Evolutionary conservation across 495 filamentous ascomycete genomes (phyloP).

Genomic region (Tuber magnatum): DNA sequence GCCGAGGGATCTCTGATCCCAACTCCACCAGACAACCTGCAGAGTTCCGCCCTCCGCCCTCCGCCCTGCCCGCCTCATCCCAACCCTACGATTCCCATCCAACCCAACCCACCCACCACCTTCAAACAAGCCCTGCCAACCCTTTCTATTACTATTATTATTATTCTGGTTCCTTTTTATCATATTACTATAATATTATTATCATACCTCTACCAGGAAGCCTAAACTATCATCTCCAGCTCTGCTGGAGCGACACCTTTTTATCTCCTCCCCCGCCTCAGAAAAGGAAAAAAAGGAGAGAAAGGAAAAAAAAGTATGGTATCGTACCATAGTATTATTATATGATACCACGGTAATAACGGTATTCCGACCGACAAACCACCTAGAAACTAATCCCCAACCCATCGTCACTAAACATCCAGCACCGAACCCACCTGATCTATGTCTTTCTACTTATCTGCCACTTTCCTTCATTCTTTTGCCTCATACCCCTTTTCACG

Average conservation of each 20-base stretch:
- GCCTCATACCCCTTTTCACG: not conserved
- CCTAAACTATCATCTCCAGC: not conserved
- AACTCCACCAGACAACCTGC: not conserved
- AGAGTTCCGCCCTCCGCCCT: not conserved
- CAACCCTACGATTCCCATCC: not conserved
- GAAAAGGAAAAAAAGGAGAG: not conserved
- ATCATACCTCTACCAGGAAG: too few relatives aligned
- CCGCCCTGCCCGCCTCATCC: conserved; percentile 1
- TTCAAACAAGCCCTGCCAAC: not conserved
- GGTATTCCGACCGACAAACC: conserved; percentile 4
- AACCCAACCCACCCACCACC: not conserved
- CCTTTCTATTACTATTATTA: too few relatives aligned
- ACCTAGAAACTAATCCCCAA: not conserved
- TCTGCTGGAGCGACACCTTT: not conserved
- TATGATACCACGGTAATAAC: too few relatives aligned
- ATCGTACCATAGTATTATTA: too few relatives aligned
- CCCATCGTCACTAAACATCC: not conserved
- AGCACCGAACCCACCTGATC: not conserved
- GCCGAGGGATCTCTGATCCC: not conserved
- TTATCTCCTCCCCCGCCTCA: not conserved
- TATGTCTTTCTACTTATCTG: not conserved
- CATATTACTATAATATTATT: too few relatives aligned
- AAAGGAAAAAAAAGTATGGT: too few relatives aligned
- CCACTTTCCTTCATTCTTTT: not conserved
- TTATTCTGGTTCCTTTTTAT: too few relatives aligned